A percentile compares a stretch with the other conserved stretches of the same genome.
phyloP scores from a whole-genome alignment of 2,329 filamentous ascomycete genomes.

The Penicillium nordicum region DNA sequence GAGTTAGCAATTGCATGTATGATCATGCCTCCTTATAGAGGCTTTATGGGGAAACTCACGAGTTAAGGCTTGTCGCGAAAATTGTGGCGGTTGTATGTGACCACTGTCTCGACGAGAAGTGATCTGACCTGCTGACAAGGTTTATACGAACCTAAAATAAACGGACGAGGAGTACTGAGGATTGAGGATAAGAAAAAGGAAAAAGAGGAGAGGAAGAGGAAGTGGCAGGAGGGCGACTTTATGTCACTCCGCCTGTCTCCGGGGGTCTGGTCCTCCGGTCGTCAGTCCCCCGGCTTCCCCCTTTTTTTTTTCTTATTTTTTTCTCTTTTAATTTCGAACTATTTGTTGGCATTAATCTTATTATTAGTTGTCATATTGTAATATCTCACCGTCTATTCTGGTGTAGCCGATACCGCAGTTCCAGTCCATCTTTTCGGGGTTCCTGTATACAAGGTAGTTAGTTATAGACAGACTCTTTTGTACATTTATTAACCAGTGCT shows the following conservation, averaged over 20 bases:
- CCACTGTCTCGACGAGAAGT: conserved; percentile 55
- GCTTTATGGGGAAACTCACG: conserved; percentile 57
- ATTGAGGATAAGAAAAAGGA: neutral
- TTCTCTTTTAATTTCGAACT: neutral
- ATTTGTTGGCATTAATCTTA: neutral
- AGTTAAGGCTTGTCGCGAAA: conserved; percentile 98
- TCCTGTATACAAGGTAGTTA: neutral
- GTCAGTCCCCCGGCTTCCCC: conserved; percentile 3
- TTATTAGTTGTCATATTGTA: neutral
- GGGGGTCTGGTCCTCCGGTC: neutral
- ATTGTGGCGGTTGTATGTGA: conserved; percentile 73
- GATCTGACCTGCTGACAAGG: conserved; percentile 45
- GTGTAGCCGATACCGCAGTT: neutral
- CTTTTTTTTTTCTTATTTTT: neutral
- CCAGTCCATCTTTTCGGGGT: neutral
- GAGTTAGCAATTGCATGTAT: conserved; percentile 6
- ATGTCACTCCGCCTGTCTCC: conserved; percentile 6
- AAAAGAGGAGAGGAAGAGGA: neutral
- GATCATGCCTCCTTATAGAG: neutral
- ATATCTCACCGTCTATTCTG: conserved; percentile 2
- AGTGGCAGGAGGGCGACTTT: neutral
- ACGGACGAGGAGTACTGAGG: conserved; percentile 3
- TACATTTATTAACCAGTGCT: neutral
- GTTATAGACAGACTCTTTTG: neutral
- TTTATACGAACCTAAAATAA: conserved; percentile 25